A percentile compares a stretch with the other conserved stretches of the same genome.
Evolutionary conservation across 2,329 filamentous ascomycete genomes (phyloP).

Genomic region (Triangularia setosa): DNA sequence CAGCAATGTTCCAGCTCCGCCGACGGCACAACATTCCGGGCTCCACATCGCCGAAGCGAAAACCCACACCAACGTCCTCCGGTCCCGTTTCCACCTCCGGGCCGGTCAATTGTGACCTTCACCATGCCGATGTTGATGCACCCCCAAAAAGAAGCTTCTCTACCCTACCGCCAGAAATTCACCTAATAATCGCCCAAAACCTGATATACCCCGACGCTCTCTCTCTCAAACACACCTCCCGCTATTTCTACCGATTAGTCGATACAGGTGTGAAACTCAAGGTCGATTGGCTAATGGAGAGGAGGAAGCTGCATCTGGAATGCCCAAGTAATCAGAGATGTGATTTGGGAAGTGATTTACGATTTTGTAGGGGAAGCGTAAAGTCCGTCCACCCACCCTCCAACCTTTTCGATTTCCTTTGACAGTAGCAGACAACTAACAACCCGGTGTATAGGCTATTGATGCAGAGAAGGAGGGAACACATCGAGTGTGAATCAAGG

Average conservation of each 20-base stretch:
- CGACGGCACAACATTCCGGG: background rate
- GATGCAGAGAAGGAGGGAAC: conserved; percentile 56
- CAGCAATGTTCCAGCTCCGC: background rate
- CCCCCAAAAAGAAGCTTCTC: conserved; percentile 33
- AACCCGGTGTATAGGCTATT: conserved; percentile 41
- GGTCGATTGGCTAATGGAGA: conserved; percentile 64
- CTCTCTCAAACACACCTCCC: conserved; percentile 63
- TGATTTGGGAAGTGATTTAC: conserved; percentile 55
- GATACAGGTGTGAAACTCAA: conserved; percentile 64
- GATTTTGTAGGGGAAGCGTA: conserved; percentile 58
- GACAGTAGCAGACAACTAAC: no score
- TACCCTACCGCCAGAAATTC: conserved; percentile 62
- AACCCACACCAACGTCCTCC: background rate
- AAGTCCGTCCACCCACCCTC: conserved; percentile 37
- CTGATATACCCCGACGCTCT: conserved; percentile 69
- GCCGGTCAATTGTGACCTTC: background rate
- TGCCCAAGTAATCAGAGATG: conserved; percentile 58
- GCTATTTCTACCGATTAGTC: conserved; percentile 60
- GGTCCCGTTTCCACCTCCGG: background rate
- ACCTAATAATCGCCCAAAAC: conserved; percentile 55
- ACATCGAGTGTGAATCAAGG: conserved; percentile 57
- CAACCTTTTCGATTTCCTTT: background rate
- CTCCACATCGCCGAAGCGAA: background rate
- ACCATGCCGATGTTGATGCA: background rate
- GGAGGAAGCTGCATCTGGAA: conserved; percentile 59